Evolutionary conservation across 1,139 yeast species (phyloP).

Genomic region (Debaryomyces fabryi): DNA sequence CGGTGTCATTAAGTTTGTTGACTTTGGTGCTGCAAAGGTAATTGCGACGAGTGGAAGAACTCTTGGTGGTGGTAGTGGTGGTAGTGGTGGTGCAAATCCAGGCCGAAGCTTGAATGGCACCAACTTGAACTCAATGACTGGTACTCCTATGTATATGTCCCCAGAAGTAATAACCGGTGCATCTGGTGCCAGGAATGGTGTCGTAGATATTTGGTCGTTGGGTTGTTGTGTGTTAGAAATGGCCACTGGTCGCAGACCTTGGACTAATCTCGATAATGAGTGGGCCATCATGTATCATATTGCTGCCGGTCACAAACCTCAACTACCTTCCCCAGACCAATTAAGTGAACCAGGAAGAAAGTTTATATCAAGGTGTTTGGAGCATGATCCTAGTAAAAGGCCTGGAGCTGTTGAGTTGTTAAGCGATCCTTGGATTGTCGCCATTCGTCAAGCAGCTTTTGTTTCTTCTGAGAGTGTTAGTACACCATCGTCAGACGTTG

Average conservation of each 20-base stretch:
- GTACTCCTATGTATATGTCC: slow-evolving; percentile 99
- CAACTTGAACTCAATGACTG: slow-evolving; percentile 66
- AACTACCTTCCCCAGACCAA: slow-evolving; percentile 78
- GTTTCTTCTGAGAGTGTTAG: slow-evolving; percentile 42
- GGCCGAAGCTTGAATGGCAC: slow-evolving; percentile 17
- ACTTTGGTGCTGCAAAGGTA: slow-evolving; percentile 97
- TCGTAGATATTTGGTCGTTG: slow-evolving; percentile 81
- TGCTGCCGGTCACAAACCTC: slow-evolving; percentile 94
- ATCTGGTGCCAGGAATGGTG: slow-evolving; percentile 65
- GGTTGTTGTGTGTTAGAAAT: slow-evolving; percentile 82
- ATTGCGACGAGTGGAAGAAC: slow-evolving; percentile 70
- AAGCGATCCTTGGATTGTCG: slow-evolving; percentile 88
- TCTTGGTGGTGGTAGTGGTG: slow-evolving; percentile 20
- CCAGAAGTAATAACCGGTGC: slow-evolving; percentile 94
- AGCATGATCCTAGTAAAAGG: slow-evolving; percentile 79
- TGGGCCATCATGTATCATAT: slow-evolving; percentile 99
- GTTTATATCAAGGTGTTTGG: slow-evolving; percentile 76
- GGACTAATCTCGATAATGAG: slow-evolving; percentile 93
- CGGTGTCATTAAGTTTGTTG: slow-evolving; percentile 93
- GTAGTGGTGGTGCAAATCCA: slow-evolving; percentile 11
- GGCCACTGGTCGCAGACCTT: slow-evolving; percentile 83
- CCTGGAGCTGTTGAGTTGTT: slow-evolving; percentile 83
- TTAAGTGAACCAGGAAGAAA: slow-evolving; percentile 70
- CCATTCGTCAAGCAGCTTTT: slow-evolving; percentile 72
- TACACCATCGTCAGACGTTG: slow-evolving; percentile 44